Evolutionary conservation across 2,329 filamentous ascomycete species (phyloP).

Genomic region (Fusarium nanum): DNA sequence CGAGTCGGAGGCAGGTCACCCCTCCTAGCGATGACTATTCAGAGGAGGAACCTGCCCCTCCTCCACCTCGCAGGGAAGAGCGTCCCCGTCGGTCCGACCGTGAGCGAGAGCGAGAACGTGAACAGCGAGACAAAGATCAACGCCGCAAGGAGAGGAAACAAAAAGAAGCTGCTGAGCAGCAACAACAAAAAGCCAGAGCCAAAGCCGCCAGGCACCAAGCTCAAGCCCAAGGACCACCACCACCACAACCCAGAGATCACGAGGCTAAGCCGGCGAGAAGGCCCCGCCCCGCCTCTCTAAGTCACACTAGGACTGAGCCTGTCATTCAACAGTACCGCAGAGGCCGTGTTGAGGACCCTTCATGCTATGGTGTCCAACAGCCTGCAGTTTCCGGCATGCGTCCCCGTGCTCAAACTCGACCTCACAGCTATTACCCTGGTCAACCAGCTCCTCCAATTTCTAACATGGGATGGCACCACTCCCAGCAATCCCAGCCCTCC

Average conservation of each 20-base stretch:
- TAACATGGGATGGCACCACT: conserved; percentile 46
- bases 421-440: conserved; percentile 53
- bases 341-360: conserved; percentile 51
- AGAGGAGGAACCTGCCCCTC: conserved; percentile 55
- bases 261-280: conserved; percentile 47
- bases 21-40: conserved; percentile 51
- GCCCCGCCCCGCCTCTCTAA: conserved; percentile 47
- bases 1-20: conserved; percentile 53
- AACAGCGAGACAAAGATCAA: conserved; percentile 46
- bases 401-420: conserved; percentile 51
- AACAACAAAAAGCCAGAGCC: conserved; percentile 41
- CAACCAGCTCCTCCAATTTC: conserved; percentile 46
- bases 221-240: neutral
- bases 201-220: conserved; percentile 31
- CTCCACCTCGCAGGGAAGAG: conserved; percentile 51
- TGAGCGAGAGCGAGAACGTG: conserved; percentile 42
- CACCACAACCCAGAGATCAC: conserved; percentile 22
- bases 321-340: conserved; percentile 50
- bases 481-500: conserved; percentile 40
- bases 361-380: conserved; percentile 53
- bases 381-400: conserved; percentile 48
- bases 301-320: conserved; percentile 51
- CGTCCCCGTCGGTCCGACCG: conserved; percentile 39
- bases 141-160: conserved; percentile 46
- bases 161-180: conserved; percentile 43